Base-by-base conservation (phyloP, 306 rosid species). In the Sphenostylis stenocarpa region DNA sequence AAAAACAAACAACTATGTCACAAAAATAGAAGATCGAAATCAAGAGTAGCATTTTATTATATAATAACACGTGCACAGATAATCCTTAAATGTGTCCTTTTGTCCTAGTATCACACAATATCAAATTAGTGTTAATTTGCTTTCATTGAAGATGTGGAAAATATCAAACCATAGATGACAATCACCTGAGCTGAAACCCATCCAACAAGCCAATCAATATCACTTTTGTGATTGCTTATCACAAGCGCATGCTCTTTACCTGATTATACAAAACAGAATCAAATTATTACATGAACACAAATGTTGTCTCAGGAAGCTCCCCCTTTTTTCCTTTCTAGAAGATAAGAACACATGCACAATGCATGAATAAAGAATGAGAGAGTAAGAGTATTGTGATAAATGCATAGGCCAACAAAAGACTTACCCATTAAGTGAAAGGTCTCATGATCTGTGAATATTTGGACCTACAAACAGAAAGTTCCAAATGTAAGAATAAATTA, bases 161-260 rank as follows among this genome's bases (percentile, higher is more conserved):
- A 49, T 77, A 60, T 61, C 61, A 67, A 57, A 70, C 80, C 73
- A 73, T 74, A 82, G 67, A 82, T 76, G 81, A 73, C 62, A 63
- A 67, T 88, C 86, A 96, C 99, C 99, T 92, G 96, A 82, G 98
- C 94, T 81, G 86, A 76, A 82, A 91, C 89, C 99, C 98, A 92
- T 83, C 97, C 97, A 87, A 92, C 92, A 79, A 95, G 97, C 99
- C 99, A 95, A 84, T 95, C 98, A 82, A 92, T 92, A 68, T 92
- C 99, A 79, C 99, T 96, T 90, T 75, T 89, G 81, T 96, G 99
- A 83, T 96, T 96, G 81, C 70, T 89, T 78, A 92, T 48, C 64
- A 89, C 85, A 73, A 96, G 97, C 5, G 99, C 98, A 72, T 92
- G 98, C 71, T 96, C 99, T 87, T 89, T 88, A 69, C 98, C 98